A percentile compares a stretch with the other conserved stretches of the same genome.
These are phyloP conservation scores for Aspergillus conjunctus DNA, from an alignment of 495 filamentous ascomycete species.

Conservation along the genomic window DNA sequence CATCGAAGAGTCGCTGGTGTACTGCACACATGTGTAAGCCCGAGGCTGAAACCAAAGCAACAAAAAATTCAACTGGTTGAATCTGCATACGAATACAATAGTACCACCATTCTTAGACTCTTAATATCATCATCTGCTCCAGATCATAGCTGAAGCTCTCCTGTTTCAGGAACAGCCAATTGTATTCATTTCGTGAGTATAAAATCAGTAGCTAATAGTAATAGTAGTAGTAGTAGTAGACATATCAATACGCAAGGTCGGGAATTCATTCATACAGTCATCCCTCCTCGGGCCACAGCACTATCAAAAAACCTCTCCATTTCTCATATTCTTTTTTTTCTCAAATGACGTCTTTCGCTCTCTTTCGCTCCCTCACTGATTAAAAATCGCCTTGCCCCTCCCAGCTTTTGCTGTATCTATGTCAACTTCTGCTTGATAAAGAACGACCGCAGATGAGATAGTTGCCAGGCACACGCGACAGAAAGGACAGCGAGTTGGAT, in stretches of 20 bases:
- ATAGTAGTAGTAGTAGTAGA: neutral
- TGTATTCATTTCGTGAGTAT: constrained; percentile 13
- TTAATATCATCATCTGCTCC: too few relatives aligned
- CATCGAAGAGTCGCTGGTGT: neutral
- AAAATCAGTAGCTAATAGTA: constrained; percentile 14
- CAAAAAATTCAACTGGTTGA: neutral
- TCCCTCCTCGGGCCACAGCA: neutral
- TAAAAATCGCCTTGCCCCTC: too few relatives aligned
- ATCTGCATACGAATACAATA: neutral
- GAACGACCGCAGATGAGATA: constrained; percentile 91
- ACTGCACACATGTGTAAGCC: neutral
- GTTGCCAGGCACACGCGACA: constrained; percentile 93
- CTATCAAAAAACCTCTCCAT: neutral
- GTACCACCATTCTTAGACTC: neutral
- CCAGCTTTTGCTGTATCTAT: constrained; percentile 16
- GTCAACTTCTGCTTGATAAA: constrained; percentile 99
- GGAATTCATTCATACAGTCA: constrained; percentile 9
- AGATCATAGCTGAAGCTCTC: too few relatives aligned
- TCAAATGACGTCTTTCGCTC: neutral
- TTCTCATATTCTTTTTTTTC: neutral
- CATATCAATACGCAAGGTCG: constrained; percentile 18
- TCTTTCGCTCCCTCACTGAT: neutral
- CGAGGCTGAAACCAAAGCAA: neutral
- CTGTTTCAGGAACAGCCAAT: neutral
- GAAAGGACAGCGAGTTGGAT: constrained; percentile 88